Conservation (phyloP, 768 basidiomycete genomes). For the Rhizopogon vulgaris region DNA sequence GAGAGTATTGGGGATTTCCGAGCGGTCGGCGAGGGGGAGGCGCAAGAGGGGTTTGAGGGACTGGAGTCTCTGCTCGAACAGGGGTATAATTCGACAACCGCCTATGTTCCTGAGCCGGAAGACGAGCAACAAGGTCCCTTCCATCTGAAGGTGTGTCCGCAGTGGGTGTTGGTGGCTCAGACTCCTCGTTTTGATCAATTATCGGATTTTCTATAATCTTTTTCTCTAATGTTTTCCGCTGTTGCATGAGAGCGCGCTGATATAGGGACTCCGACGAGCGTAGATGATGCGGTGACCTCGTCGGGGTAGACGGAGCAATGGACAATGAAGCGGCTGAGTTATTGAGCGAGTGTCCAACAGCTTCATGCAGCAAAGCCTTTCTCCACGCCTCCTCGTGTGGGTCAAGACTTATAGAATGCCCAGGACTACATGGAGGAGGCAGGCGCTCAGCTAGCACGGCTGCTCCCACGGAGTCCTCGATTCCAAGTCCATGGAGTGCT, state of each 20-base stretch:
- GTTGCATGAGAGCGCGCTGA: constrained; percentile 13
- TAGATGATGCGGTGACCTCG: constrained; percentile 21
- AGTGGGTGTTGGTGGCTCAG: constrained; percentile 17
- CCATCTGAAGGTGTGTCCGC: constrained; percentile 4
- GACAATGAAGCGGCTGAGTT: constrained; percentile 39
- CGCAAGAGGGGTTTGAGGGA: constrained; percentile 53
- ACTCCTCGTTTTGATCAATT: constrained; percentile 28
- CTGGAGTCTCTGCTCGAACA: constrained; percentile 61
- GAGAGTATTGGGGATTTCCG: constrained; percentile 39
- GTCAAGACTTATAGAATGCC: constrained; percentile 42
- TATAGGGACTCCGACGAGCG: constrained; percentile 20
- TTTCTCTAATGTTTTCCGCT: constrained; percentile 30
- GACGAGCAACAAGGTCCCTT: constrained; percentile 11
- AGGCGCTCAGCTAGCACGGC: constrained; percentile 68
- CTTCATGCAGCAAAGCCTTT: constrained; percentile 67
- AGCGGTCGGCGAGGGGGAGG: constrained; percentile 56
- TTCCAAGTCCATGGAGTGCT: constrained; percentile 64
- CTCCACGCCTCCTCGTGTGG: constrained; percentile 66
- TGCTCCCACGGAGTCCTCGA: constrained; percentile 70
- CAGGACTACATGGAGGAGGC: constrained; percentile 62
- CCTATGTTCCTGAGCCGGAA: constrained; percentile 27
- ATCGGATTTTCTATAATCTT: constrained; percentile 39
- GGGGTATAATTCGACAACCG: constrained; percentile 40
- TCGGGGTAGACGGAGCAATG: constrained; percentile 27
- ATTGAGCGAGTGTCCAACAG: constrained; percentile 71